Evolutionary conservation across 192 early-diverging fungal genomes (phyloP).

Genomic region (Mycoemilia scoparia): DNA sequence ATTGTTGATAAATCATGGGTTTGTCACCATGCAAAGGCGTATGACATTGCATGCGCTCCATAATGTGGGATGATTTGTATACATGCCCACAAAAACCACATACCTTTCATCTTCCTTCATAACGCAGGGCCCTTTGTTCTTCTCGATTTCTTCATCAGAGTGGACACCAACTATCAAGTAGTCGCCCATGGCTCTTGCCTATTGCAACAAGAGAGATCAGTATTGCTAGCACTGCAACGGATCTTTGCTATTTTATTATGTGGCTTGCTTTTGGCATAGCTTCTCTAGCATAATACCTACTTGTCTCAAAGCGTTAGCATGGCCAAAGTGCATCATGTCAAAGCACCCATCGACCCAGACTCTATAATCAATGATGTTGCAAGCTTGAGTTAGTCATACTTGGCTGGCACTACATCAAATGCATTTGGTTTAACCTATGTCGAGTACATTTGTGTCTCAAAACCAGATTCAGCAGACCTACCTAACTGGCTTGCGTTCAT

Average conservation of each 20-base stretch:
- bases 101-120: slow-evolving; percentile 92
- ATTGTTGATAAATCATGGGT: not conserved
- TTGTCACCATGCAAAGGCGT: no score
- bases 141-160: slow-evolving; percentile 79
- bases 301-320: slow-evolving; percentile 92
- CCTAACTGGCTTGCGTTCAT: no score
- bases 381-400: no score
- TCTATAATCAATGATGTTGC: no score
- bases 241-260: not conserved
- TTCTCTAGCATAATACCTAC: slow-evolving; percentile 24
- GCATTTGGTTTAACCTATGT: no score
- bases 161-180: slow-evolving; percentile 90
- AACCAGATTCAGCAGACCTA: no score
- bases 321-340: slow-evolving; percentile 93
- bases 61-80: not conserved
- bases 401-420: no score
- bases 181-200: slow-evolving; percentile 91
- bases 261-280: no score
- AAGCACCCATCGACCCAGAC: slow-evolving; percentile 92
- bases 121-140: slow-evolving; percentile 92
- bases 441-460: no score
- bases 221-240: not conserved
- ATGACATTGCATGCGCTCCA: no score
- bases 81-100: slow-evolving; percentile 14
- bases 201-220: slow-evolving; percentile 1